phyloP scores from a whole-genome alignment of 2,329 filamentous ascomycete genomes.

The Ophiocordyceps camponoti-saundersi region DNA sequence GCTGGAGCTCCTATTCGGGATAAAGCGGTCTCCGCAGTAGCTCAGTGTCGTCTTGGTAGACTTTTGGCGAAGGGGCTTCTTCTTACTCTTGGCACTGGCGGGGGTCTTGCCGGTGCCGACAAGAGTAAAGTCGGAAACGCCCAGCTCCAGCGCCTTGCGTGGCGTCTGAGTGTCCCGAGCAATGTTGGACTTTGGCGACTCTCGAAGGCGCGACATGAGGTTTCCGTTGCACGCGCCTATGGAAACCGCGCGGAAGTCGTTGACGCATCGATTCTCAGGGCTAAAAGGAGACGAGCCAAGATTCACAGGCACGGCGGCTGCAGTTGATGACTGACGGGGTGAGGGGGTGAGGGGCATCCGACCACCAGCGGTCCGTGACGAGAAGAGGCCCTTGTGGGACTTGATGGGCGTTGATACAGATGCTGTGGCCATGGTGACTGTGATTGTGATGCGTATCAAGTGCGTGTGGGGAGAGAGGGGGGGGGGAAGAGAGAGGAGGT shows the following conservation, averaged over 20 bases:
- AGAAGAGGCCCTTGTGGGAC: conserved; percentile 87
- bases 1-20: conserved; percentile 81
- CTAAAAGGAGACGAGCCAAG: conserved; percentile 60
- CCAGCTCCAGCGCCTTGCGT: conserved; percentile 68
- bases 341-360: conserved; percentile 91
- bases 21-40: conserved; percentile 82
- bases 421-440: conserved; percentile 59
- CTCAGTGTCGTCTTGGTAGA: conserved; percentile 62
- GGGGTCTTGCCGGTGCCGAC: conserved; percentile 69
- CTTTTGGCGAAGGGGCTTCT: conserved; percentile 34
- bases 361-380: conserved; percentile 79
- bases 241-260: conserved; percentile 33
- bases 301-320: conserved; percentile 29
- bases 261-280: conserved; percentile 41
- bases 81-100: conserved; percentile 36
- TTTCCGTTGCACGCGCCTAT: conserved; percentile 72
- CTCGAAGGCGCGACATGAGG: conserved; percentile 54
- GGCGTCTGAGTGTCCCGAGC: conserved; percentile 58
- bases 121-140: conserved; percentile 82
- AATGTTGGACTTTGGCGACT: conserved; percentile 96
- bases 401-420: conserved; percentile 82
- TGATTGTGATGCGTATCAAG: conserved; percentile 7
- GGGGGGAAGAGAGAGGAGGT: no score
- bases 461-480: conserved; percentile 4
- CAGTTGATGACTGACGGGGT: conserved; percentile 49